A percentile compares a stretch with the other conserved stretches of the same genome.
Evolutionary conservation across 495 filamentous ascomycete genomes (phyloP).

Genomic region (Daldinia concentrica): DNA sequence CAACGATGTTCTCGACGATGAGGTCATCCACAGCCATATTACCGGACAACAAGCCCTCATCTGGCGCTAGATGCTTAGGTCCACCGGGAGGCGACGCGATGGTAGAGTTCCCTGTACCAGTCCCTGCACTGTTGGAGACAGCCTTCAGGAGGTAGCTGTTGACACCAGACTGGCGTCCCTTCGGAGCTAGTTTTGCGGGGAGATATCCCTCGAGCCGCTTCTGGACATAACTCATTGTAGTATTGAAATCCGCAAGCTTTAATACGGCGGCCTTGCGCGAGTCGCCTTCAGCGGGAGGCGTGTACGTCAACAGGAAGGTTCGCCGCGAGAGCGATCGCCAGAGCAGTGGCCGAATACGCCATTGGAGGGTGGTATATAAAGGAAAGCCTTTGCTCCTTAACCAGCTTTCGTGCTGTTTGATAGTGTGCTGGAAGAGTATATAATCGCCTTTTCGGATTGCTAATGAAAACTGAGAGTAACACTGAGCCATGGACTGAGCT

Average conservation of each 20-base stretch:
- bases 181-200: constrained; percentile 43
- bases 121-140: constrained; percentile 50
- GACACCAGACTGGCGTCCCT: constrained; percentile 33
- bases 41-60: constrained; percentile 59
- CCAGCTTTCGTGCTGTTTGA: constrained; percentile 68
- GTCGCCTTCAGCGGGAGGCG: constrained; percentile 64
- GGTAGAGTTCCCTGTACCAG: constrained; percentile 37
- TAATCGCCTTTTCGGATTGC: constrained; percentile 85
- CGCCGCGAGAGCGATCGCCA: constrained; percentile 86
- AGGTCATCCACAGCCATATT: constrained; percentile 65
- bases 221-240: constrained; percentile 60
- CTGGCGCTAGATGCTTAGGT: constrained; percentile 58
- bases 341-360: constrained; percentile 79
- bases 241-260: constrained; percentile 63
- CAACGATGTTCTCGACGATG: constrained; percentile 80
- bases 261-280: constrained; percentile 66
- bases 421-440: constrained; percentile 73
- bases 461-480: constrained; percentile 76
- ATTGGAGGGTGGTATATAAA: constrained; percentile 66
- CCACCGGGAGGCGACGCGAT: constrained; percentile 57
- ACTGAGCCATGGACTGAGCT: constrained; percentile 70
- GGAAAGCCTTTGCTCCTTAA: constrained; percentile 80
- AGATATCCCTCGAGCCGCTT: constrained; percentile 62
- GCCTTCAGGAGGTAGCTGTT: constrained; percentile 55
- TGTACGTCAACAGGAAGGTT: constrained; percentile 67